Evolutionary conservation across 768 basidiomycete genomes (phyloP).

Genomic region (Ramaria sp.): DNA sequence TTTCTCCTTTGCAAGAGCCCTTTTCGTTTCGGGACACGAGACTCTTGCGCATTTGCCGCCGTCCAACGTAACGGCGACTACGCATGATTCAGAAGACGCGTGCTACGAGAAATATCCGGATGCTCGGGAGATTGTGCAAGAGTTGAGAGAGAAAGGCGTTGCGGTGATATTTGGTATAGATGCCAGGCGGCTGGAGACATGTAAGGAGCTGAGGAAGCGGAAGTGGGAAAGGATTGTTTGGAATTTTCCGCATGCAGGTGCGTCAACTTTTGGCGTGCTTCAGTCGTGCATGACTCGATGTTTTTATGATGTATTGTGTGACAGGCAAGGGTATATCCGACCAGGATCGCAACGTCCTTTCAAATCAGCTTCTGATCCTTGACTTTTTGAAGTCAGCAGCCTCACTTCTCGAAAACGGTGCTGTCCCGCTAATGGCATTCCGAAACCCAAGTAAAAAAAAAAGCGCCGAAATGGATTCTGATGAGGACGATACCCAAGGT

Average conservation of each 20-base stretch:
- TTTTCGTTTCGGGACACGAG: constrained; percentile 39
- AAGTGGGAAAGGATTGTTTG: constrained; percentile 77
- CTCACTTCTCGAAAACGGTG: constrained; percentile 46
- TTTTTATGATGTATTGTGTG: not conserved
- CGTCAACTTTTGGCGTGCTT: constrained; percentile 13
- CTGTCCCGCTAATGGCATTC: constrained; percentile 32
- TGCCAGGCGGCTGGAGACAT: constrained; percentile 64
- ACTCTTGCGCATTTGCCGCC: constrained; percentile 44
- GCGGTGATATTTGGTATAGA: constrained; percentile 75
- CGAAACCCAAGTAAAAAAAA: constrained; percentile 28
- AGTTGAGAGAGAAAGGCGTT: constrained; percentile 48
- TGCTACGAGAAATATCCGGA: constrained; percentile 81
- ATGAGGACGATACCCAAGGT: constrained; percentile 37
- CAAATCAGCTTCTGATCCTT: constrained; percentile 77
- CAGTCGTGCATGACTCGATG: not conserved
- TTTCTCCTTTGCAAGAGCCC: constrained; percentile 81
- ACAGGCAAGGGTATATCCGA: constrained; percentile 84
- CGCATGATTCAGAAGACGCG: constrained; percentile 68
- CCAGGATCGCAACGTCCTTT: constrained; percentile 85
- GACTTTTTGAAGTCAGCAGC: constrained; percentile 72
- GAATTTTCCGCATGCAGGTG: constrained; percentile 97
- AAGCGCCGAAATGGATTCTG: constrained; percentile 25
- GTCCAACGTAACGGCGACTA: constrained; percentile 70
- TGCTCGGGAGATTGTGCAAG: constrained; percentile 45
- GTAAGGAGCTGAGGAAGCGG: constrained; percentile 42